Conservation (phyloP, 176 grass and related monocot species). For the Elymus sibiricus region DNA sequence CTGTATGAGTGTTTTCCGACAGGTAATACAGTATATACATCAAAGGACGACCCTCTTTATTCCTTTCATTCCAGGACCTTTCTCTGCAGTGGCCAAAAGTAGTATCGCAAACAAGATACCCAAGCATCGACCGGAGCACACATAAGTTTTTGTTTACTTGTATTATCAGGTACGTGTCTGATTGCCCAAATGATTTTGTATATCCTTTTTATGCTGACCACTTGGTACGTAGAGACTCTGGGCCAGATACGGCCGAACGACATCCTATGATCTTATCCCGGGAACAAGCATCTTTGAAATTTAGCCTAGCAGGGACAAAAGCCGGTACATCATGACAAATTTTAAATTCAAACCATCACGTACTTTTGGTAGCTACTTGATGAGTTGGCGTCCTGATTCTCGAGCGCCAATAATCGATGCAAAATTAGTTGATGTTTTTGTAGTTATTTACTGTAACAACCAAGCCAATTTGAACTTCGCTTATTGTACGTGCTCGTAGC, state of each 20-base stretch:
- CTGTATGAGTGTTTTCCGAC: too few relatives aligned
- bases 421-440: not conserved
- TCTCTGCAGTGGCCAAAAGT: not conserved
- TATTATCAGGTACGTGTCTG: not conserved
- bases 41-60: too few relatives aligned
- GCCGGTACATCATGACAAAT: not conserved
- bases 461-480: not conserved
- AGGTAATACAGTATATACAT: too few relatives aligned
- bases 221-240: not conserved
- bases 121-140: not conserved
- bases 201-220: not conserved
- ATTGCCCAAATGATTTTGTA: not conserved
- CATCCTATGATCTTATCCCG: slow-evolving; percentile 18
- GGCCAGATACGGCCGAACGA: slow-evolving; percentile 1
- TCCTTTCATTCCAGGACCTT: too few relatives aligned
- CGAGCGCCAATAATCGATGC: not conserved
- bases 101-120: not conserved
- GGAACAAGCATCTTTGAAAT: slow-evolving; percentile 9
- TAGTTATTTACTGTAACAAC: not conserved
- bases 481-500: not conserved
- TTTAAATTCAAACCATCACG: not conserved
- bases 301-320: slow-evolving; percentile 20
- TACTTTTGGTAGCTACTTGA: not conserved
- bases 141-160: not conserved
- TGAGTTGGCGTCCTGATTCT: not conserved